These are phyloP conservation scores for Penicillium robsamsonii DNA, from an alignment of 495 filamentous ascomycete species.

Conservation along the genomic window DNA sequence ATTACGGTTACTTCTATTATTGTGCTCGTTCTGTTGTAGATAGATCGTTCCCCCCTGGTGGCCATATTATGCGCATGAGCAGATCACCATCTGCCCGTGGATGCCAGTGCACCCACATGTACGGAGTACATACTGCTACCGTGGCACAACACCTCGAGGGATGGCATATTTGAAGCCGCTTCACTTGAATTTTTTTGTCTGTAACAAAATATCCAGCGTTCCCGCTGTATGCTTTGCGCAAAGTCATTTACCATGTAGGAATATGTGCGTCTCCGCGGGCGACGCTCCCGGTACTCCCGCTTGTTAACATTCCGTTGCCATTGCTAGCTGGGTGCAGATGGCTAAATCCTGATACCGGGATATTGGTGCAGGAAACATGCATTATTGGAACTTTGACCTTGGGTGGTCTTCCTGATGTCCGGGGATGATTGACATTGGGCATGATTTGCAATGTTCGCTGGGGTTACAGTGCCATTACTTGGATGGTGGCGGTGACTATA, in stretches of 20 bases:
- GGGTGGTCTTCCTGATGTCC: not conserved
- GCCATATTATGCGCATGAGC: not conserved
- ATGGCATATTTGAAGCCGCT: not conserved
- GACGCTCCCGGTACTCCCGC: not conserved
- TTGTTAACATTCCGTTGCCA: constrained; percentile 8
- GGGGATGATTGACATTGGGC: not conserved
- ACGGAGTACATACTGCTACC: not conserved
- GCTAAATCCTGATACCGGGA: constrained; percentile 14
- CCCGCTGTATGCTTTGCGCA: not conserved
- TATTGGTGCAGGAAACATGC: constrained; percentile 15
- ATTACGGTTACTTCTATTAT: not conserved
- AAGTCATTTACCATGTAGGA: not conserved
- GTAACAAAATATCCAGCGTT: not conserved
- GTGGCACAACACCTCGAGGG: not conserved
- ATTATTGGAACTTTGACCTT: constrained; percentile 12
- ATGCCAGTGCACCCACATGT: not conserved
- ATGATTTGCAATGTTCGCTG: not conserved
- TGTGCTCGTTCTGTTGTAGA: not conserved
- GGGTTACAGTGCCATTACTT: not conserved
- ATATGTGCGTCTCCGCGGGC: not conserved
- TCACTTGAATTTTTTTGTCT: not conserved
- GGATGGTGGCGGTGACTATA: not conserved
- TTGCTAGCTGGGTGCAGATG: constrained; percentile 11
- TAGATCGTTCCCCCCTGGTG: not conserved
- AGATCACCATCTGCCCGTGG: not conserved